Base-by-base conservation (phyloP, 495 filamentous ascomycete genomes). In the Schizothecium vesticola region DNA sequence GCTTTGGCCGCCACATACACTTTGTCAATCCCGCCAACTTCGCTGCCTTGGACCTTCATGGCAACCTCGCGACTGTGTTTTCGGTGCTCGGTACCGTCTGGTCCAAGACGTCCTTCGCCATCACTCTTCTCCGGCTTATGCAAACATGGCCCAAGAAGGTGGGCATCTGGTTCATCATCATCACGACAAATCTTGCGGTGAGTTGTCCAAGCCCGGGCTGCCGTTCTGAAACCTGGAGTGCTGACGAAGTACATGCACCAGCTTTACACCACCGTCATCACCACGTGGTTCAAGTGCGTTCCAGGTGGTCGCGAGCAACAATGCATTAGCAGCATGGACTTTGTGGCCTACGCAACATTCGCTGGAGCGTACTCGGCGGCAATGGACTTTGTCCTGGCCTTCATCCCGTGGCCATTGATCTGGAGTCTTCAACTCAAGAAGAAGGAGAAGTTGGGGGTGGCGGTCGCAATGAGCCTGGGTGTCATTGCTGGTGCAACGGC, bases 41-140 rank as follows among this genome's bases (percentile, higher is more conserved):
- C 31, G 16, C 56, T n/a, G 51, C 67, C 19, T 16, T 74, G 23
- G 51, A 60, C 22, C 61, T 75, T 13, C 22, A 59, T 19, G 29
- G 67, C 55, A 57, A 66, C 43, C 67, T 75, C 31, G 68, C 73
- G 5, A 66, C 67, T 23, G 24, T 59, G 10, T 68, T 75, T 3
- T 69, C 73, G 5, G 64, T 76, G 61, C 26, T 74, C 7, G 66
- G 60, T 1, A 70, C 70, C n/a, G 67, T 66, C 68, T 71, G 64
- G 67, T 73, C 69, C 58, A 72, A 72, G 51, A 76, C 72, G 1
- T 71, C 71, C 22, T 75, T 70, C 26, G 71, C 67, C 12, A 61
- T 75, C 11, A 61, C n/a, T 8, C 25, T 56, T 13, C 24, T 62
- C 59, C 21, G 22, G 19, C 59, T 61, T 11, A 61, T 26, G 24